Evolutionary conservation across 2,329 filamentous ascomycete genomes (phyloP), one percentile per base, ranked within the genome.

Genomic region (Diaporthe caulivora): DNA sequence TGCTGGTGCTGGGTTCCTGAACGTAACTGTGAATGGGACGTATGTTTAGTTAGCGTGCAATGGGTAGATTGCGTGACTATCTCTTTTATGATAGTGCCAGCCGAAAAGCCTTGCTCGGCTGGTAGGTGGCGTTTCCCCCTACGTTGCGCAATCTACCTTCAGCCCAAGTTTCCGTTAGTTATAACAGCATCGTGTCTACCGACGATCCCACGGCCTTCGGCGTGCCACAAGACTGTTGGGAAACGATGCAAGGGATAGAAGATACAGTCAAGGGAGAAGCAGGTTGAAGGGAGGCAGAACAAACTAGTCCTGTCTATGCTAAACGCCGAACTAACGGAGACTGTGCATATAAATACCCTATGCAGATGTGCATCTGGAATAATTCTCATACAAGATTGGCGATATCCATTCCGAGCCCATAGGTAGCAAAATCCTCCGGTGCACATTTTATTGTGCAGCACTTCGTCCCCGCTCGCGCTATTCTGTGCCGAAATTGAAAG

Each of bases 1-100:
- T 7, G 70, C 70, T 34, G 72, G 72, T 11, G 26, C 54, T 6
- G 29, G 54, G 3, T 74, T 74, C 11, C 17, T 74, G 70, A 74
- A 74, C n/a, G 44, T 70, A 2, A 74, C 72, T 24, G 62, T 74
- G 31, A 60, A 57, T 26, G 49, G 53, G 26, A 70, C 67, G 2
- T 55, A 57, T 9, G 24, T 49, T n/a, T 64, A 64, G 21, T 21
- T n/a, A n/a, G 15, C n/a, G 18, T 13, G 18, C n/a, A 29, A 3
- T 26, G 18, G 29, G 29, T 31, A 6, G 3, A 10, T 26, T 13
- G 26, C 47, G 11, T 11, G 51, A 4, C 8, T 55, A 18, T n/a
- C 18, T 21, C 53, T 34, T 34, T 17, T 55, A 31, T 29, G 49
- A 53, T 40, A 40, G 37, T 40, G 37, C 37, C 37, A 13, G 37